phyloP scores from a whole-genome alignment of 495 filamentous ascomycete genomes.

The Copromyces sp. region DNA sequence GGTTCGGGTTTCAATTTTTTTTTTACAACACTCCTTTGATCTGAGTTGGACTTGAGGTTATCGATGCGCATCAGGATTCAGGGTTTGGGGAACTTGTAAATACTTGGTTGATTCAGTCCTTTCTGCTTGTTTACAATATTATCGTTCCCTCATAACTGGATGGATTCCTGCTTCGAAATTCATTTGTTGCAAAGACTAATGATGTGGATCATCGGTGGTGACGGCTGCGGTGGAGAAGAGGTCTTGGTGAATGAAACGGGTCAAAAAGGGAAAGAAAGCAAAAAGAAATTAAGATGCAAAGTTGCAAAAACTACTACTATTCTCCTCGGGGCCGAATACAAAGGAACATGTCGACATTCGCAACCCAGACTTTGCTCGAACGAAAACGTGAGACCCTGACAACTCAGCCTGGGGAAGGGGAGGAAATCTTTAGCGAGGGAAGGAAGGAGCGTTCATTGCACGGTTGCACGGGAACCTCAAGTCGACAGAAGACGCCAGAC shows the following conservation, averaged over 20 bases:
- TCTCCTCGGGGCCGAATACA: background rate
- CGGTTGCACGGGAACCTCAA: too few relatives aligned
- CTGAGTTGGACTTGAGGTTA: background rate
- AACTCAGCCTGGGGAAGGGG: background rate
- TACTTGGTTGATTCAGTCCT: background rate
- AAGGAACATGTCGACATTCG: background rate
- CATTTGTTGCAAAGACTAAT: background rate
- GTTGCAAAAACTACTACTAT: too few relatives aligned
- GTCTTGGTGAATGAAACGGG: background rate
- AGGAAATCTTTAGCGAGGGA: too few relatives aligned
- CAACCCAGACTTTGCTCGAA: background rate
- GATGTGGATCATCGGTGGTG: background rate
- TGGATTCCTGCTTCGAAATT: background rate
- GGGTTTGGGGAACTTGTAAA: background rate
- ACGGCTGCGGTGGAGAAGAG: background rate
- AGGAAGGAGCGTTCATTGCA: too few relatives aligned
- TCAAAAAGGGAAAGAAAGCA: too few relatives aligned
- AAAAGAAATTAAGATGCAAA: too few relatives aligned
- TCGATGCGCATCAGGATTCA: background rate
- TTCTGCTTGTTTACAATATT: background rate
- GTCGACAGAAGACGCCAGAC: too few relatives aligned
- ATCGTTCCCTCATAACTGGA: background rate
- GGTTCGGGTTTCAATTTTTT: background rate
- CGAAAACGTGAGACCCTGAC: background rate
- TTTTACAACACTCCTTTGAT: background rate